Conservation (phyloP, 2,329 filamentous ascomycete species). For the Elsinoe fawcettii region DNA sequence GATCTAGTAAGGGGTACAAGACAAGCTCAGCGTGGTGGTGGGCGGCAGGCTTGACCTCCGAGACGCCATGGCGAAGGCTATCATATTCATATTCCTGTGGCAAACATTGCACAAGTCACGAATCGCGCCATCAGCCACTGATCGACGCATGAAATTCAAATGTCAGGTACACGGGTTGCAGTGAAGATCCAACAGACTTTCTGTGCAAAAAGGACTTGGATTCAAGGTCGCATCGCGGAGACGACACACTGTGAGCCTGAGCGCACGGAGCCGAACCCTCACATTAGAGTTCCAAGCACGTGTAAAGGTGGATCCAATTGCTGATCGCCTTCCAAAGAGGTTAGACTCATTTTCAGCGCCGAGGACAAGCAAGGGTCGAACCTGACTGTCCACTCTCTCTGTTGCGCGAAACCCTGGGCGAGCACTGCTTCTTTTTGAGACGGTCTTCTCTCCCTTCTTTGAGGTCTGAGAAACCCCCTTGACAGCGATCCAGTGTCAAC, state of each 20-base stretch:
- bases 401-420: neutral
- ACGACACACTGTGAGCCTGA: too few relatives aligned
- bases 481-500: conserved; percentile 8
- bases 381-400: neutral
- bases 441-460: neutral
- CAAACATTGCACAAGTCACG: neutral
- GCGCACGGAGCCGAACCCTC: neutral
- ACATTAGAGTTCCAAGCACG: neutral
- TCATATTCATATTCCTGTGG: neutral
- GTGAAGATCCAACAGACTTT: neutral
- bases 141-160: neutral
- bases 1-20: neutral
- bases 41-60: neutral
- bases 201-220: neutral
- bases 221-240: neutral
- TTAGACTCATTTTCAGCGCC: too few relatives aligned
- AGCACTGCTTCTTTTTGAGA: conserved; percentile 1
- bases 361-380: too few relatives aligned
- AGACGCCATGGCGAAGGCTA: neutral
- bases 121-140: neutral
- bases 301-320: conserved; percentile 5
- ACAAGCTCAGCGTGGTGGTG: neutral
- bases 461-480: neutral
- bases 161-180: neutral
- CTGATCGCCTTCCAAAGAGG: neutral